Conservation (phyloP, 805 yeast genomes). For the Candida pseudofarinosa region DNA sequence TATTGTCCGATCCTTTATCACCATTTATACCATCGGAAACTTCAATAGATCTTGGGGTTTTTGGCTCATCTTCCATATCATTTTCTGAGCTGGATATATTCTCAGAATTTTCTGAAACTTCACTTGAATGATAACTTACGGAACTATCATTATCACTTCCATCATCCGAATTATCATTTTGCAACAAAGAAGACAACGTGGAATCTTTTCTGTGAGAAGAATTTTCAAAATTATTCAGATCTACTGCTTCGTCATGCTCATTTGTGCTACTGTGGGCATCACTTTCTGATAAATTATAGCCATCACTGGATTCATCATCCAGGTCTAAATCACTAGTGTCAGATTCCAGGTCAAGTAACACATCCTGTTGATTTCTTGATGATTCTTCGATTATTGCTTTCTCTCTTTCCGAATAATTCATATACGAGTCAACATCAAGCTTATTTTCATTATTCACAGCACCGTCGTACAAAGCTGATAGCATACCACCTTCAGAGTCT, state of each 20-base stretch:
- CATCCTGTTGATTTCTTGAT: not conserved
- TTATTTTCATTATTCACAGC: constrained; percentile 11
- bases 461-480: constrained; percentile 30
- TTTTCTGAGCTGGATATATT: constrained; percentile 19
- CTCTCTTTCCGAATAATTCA: constrained; percentile 33
- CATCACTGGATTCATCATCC: not conserved
- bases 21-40: constrained; percentile 5
- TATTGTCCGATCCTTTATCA: constrained; percentile 10
- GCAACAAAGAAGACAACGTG: not conserved
- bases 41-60: constrained; percentile 23
- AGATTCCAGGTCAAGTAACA: not conserved
- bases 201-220: not conserved
- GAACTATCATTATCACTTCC: not conserved
- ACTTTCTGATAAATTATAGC: constrained; percentile 12
- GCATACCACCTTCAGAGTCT: constrained; percentile 5
- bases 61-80: constrained; percentile 24
- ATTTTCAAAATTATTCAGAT: not conserved
- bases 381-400: constrained; percentile 23
- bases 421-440: constrained; percentile 9
- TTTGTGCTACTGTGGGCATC: constrained; percentile 14
- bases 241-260: constrained; percentile 9
- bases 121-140: not conserved
- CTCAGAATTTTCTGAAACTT: constrained; percentile 13
- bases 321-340: constrained; percentile 8
- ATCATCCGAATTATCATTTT: not conserved